Evolutionary conservation across 169 alveolate genomes (phyloP), one percentile per base, ranked within the genome.

Genomic region (Ichthyophthirius multifiliis): DNA sequence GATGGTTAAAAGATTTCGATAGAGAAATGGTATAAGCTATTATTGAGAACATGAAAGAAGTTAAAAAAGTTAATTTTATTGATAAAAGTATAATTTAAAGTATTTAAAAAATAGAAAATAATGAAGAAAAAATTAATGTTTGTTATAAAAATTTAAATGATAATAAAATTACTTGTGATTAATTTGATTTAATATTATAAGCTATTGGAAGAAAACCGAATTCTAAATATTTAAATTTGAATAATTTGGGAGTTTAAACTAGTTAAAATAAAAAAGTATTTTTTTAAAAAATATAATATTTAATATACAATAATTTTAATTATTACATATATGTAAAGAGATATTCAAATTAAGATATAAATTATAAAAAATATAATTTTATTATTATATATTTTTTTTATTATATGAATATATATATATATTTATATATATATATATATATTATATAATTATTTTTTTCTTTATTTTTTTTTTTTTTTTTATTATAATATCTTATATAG

Each of bases 151-250:
- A 27, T 55, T 15, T 23, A 7, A 23, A 43, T 18, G 5, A 10
- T 35, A 32, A 64, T 43, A 41, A 74, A 15, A 62, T 76, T 16
- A 0, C 30, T 0, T 37, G 45, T 23, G 86, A 75, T 20, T 62
- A 88, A 48, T 92, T 89, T 79, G 95, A 95, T 34, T 65, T 86
- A 18, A 80, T 96, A 4, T 75, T 96, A 34, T 35, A 89, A 47
- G 98, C 98, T 20, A 82, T 91, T 18, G 98, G 98, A 35, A 90
- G 98, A 84, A 76, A 55, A 41, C 90, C 97, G 13, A 79, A 85
- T 74, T 37, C 85, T 15, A 65, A 87, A 18, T 43, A 73, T 20
- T 47, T 95, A 12, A 82, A 76, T 35, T 76, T 92, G 31, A 90
- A 91, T 30, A 76, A 82, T 4, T 75, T 87, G 5, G 96, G 93